A percentile compares a stretch with the other conserved stretches of the same genome.
These are phyloP conservation scores for Gremmenia infestans DNA, from an alignment of 2,329 filamentous ascomycete genomes.

Conservation along the genomic window DNA sequence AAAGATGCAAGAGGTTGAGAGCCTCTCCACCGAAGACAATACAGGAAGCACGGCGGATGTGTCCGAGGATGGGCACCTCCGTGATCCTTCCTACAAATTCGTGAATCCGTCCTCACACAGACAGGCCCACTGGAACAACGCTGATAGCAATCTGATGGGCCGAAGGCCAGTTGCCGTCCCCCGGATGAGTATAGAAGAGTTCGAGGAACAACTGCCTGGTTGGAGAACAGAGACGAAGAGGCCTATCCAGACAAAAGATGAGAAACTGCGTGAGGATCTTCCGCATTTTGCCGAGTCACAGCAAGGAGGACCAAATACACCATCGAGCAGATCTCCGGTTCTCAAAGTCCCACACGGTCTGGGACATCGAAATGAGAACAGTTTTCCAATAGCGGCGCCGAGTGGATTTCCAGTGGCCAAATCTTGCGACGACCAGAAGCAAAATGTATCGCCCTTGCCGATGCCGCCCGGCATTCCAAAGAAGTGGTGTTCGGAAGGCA, in stretches of 20 bases:
- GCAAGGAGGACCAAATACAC: neutral
- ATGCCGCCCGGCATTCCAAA: neutral
- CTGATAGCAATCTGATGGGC: neutral
- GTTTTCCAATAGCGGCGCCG: neutral
- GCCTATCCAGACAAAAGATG: neutral
- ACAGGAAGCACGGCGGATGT: neutral
- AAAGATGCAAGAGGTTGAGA: neutral
- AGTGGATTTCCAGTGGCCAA: neutral
- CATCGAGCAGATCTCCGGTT: neutral
- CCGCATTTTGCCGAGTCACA: neutral
- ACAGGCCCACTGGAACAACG: neutral
- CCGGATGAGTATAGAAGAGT: neutral
- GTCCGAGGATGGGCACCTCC: neutral
- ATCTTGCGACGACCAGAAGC: neutral
- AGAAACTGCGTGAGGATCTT: neutral
- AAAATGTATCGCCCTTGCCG: neutral
- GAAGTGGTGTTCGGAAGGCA: neutral
- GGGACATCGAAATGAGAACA: neutral
- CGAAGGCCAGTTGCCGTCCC: neutral
- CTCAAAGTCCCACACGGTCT: neutral
- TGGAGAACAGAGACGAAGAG: neutral
- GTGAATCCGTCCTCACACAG: neutral
- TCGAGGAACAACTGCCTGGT: neutral
- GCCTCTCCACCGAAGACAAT: neutral
- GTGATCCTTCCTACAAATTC: neutral